Evolutionary conservation across 2,329 filamentous ascomycete species (phyloP).

Genomic region (Fusarium domesticum): DNA sequence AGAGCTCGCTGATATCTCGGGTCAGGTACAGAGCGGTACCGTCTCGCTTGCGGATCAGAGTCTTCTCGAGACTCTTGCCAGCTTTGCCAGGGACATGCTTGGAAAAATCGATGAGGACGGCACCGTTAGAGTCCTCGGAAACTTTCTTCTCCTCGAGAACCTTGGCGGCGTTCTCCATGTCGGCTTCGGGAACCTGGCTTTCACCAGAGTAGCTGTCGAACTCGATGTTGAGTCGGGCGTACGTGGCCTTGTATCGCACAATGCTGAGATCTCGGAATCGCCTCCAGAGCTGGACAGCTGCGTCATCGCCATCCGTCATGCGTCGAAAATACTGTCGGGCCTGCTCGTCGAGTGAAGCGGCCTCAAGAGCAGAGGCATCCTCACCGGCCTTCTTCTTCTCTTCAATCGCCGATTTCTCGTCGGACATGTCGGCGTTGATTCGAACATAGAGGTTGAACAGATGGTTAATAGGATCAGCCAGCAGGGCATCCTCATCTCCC

Average conservation of each 20-base stretch:
- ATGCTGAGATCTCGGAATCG: conserved; percentile 67
- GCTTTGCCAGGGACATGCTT: conserved; percentile 64
- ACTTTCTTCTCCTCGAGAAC: conserved; percentile 63
- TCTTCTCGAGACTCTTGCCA: conserved; percentile 67
- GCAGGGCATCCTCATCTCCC: conserved; percentile 68
- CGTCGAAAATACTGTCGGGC: conserved; percentile 69
- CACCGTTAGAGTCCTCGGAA: conserved; percentile 67
- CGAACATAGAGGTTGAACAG: conserved; percentile 78
- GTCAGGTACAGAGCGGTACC: conserved; percentile 76
- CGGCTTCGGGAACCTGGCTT: conserved; percentile 65
- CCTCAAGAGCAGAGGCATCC: conserved; percentile 47
- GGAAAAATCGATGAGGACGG: conserved; percentile 68
- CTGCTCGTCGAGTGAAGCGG: conserved; percentile 66
- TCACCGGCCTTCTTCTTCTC: conserved; percentile 52
- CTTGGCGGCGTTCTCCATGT: conserved; percentile 62
- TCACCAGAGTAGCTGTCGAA: conserved; percentile 73
- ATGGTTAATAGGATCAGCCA: conserved; percentile 75
- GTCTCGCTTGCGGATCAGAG: conserved; percentile 69
- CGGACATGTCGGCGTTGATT: conserved; percentile 65
- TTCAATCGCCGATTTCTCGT: conserved; percentile 65
- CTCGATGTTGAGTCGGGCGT: conserved; percentile 66
- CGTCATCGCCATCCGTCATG: conserved; percentile 65
- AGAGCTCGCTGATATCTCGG: conserved; percentile 71
- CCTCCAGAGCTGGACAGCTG: conserved; percentile 60
- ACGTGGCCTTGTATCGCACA: conserved; percentile 63